phyloP scores from a whole-genome alignment of 2,329 filamentous ascomycete genomes.

The Sporothrix euskadiensis region DNA sequence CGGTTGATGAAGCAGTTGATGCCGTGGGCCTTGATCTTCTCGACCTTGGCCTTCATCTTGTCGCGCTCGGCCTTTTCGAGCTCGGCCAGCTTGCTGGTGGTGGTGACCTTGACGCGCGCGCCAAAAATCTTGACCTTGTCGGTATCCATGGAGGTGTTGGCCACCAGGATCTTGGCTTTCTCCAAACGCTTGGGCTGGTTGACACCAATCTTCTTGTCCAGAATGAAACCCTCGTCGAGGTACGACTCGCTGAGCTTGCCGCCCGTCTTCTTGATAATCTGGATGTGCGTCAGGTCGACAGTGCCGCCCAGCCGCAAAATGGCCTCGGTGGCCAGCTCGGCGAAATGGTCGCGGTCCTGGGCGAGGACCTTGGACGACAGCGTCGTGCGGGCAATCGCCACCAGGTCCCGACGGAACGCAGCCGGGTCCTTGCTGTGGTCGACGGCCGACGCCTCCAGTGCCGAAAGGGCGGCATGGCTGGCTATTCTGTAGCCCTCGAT shows the following conservation, averaged over 20 bases:
- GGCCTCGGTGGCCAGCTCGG: conserved; percentile 84
- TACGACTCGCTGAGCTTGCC: conserved; percentile 98
- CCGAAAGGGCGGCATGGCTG: conserved; percentile 80
- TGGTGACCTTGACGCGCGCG: conserved; percentile 92
- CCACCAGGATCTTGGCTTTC: conserved; percentile 96
- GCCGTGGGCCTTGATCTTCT: conserved; percentile 96
- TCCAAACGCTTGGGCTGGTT: conserved; percentile 97
- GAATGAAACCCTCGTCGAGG: conserved; percentile 94
- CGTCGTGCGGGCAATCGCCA: conserved; percentile 90
- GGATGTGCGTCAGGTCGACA: conserved; percentile 93
- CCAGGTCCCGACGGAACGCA: conserved; percentile 84
- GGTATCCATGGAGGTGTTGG: conserved; percentile 98
- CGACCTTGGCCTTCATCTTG: conserved; percentile 99
- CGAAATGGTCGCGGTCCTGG: conserved; percentile 91
- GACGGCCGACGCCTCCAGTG: conserved; percentile 79
- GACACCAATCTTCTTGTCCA: conserved; percentile 98
- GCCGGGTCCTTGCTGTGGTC: conserved; percentile 83
- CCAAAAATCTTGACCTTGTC: conserved; percentile 99
- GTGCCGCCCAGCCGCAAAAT: conserved; percentile 87
- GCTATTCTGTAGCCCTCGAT: conserved; percentile 99
- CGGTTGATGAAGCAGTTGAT: conserved; percentile 99
- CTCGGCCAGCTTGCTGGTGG: conserved; percentile 95
- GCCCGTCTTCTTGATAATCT: conserved; percentile 99
- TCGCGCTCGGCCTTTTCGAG: conserved; percentile 97
- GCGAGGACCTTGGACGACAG: conserved; percentile 95